These are phyloP conservation scores for Phytophthora parvispora DNA, from an alignment of 352 stramenopile species.

Conservation along the genomic window DNA sequence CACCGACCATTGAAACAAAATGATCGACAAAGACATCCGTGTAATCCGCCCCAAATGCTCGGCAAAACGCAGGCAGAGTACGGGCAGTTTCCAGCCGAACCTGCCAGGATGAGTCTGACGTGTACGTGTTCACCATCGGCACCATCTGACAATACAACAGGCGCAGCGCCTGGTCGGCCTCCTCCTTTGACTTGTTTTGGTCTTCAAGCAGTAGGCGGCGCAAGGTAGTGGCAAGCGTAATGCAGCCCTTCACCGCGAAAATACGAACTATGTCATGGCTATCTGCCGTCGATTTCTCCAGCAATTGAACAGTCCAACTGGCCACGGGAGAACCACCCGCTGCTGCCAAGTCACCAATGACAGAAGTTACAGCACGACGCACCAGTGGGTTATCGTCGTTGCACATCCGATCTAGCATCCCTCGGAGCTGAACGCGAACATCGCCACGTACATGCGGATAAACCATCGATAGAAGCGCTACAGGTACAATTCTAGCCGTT, in stretches of 20 bases:
- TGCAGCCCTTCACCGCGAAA: conserved; percentile 88
- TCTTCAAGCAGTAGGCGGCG: conserved; percentile 63
- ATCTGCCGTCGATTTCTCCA: conserved; percentile 86
- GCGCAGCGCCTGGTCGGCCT: conserved; percentile 57
- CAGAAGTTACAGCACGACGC: conserved; percentile 82
- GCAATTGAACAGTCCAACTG: conserved; percentile 77
- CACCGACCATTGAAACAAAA: conserved; percentile 85
- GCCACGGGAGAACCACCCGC: conserved; percentile 62
- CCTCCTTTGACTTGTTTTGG: conserved; percentile 23
- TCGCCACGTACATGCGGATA: conserved; percentile 80
- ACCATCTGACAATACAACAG: conserved; percentile 87
- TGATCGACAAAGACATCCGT: conserved; percentile 90
- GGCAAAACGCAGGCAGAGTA: conserved; percentile 80
- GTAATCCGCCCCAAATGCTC: conserved; percentile 84
- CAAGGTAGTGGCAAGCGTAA: conserved; percentile 74
- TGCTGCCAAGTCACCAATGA: conserved; percentile 81
- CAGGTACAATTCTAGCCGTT: conserved; percentile 85
- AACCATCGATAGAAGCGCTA: conserved; percentile 81
- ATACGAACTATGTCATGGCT: conserved; percentile 91
- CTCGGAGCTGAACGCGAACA: conserved; percentile 82
- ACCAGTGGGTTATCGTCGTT: conserved; percentile 90
- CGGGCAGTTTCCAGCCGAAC: conserved; percentile 82
- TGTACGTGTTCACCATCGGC: conserved; percentile 91
- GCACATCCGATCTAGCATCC: conserved; percentile 91
- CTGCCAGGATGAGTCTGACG: conserved; percentile 90